phyloP scores from a whole-genome alignment of 228 moss, liverwort and hornwort species.

The Sphagnum fallax region DNA sequence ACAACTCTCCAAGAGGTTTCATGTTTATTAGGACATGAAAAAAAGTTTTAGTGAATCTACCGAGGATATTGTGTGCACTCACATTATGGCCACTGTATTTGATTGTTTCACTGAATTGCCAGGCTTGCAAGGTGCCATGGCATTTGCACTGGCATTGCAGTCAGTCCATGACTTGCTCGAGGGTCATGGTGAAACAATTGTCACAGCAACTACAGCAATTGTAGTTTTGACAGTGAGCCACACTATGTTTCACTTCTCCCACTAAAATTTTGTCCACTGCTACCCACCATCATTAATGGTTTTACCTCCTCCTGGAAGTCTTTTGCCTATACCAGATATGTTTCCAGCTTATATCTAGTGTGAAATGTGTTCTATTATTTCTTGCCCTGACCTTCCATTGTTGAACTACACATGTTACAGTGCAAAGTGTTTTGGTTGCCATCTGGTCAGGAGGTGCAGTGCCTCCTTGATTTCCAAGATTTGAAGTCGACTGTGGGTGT shows the following conservation, averaged over 20 bases:
- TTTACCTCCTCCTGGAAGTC: no score
- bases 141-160: constrained; percentile 94
- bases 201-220: constrained; percentile 92
- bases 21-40: neutral
- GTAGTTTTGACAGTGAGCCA: constrained; percentile 77
- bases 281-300: no score
- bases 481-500: neutral
- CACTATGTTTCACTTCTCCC: no score
- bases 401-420: neutral
- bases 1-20: neutral
- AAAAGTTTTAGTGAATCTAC: neutral
- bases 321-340: no score
- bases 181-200: constrained; percentile 87
- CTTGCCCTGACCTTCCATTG: neutral
- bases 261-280: no score
- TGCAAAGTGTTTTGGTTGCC: neutral
- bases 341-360: no score
- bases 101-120: constrained; percentile 1
- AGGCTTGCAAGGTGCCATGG: constrained; percentile 97
- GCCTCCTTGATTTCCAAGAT: neutral
- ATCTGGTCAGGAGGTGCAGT: constrained; percentile 6
- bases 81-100: neutral
- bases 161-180: constrained; percentile 81
- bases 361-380: no score
- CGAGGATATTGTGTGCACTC: no score